phyloP scores from a whole-genome alignment of 2,329 filamentous ascomycete genomes.

The Aspergillus nomiae region DNA sequence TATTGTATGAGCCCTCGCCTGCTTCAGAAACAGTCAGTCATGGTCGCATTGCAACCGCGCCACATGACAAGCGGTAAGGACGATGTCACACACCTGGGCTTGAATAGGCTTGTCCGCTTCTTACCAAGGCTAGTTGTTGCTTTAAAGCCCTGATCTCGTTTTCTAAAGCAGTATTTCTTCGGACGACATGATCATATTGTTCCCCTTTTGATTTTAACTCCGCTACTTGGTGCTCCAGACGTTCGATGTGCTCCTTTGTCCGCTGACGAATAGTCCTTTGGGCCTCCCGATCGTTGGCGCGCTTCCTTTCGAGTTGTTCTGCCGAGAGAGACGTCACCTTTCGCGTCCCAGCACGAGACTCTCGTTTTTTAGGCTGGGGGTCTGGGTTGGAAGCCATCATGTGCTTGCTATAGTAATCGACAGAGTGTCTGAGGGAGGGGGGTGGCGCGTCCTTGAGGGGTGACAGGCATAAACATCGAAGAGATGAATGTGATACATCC shows the following conservation, averaged over 20 bases:
- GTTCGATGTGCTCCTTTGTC: slow-evolving; percentile 62
- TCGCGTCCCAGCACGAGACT: slow-evolving; percentile 57
- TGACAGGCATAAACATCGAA: slow-evolving; percentile 12
- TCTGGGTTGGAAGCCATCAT: slow-evolving; percentile 30
- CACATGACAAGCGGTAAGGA: not conserved
- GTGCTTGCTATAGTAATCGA: slow-evolving; percentile 4
- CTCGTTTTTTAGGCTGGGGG: slow-evolving; percentile 32
- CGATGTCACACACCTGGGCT: slow-evolving; percentile 16
- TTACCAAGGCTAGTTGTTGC: slow-evolving; percentile 45
- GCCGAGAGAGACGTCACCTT: slow-evolving; percentile 60
- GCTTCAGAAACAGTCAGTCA: not conserved
- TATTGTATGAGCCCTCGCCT: slow-evolving; percentile 22
- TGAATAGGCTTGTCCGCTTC: slow-evolving; percentile 25
- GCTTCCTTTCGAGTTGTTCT: slow-evolving; percentile 61
- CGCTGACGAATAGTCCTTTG: slow-evolving; percentile 61
- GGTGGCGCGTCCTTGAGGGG: slow-evolving; percentile 11
- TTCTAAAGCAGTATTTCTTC: slow-evolving; percentile 57
- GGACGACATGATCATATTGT: slow-evolving; percentile 54
- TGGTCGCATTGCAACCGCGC: not conserved
- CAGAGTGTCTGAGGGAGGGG: not conserved
- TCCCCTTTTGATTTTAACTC: slow-evolving; percentile 55
- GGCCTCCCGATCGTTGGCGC: slow-evolving; percentile 63
- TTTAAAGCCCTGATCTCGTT: slow-evolving; percentile 57
- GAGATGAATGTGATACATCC: slow-evolving; percentile 16
- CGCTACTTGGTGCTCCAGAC: slow-evolving; percentile 56